Percentiles rank a stretch among this genome's conserved stretches.
phyloP scores from a whole-genome alignment of 1,284 basidiomycete genomes.

The Cystobasidium slooffiae region DNA sequence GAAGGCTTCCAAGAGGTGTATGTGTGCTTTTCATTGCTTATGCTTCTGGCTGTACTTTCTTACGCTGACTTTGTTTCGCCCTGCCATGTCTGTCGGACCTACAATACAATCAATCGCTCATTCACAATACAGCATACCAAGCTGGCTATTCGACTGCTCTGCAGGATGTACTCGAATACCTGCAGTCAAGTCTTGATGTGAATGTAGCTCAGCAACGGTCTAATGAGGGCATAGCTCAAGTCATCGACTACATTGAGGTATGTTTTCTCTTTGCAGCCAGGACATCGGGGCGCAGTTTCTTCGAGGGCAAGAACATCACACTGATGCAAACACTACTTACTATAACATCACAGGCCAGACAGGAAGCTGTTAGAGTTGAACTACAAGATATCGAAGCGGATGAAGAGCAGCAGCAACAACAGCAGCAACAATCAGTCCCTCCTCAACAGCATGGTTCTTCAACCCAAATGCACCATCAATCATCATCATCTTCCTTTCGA shows the following conservation, averaged over 20 bases:
- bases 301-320: background rate
- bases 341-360: slow-evolving; percentile 26
- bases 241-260: slow-evolving; percentile 45
- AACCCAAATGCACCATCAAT: background rate
- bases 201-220: slow-evolving; percentile 24
- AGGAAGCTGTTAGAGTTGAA: slow-evolving; percentile 32
- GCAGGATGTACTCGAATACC: slow-evolving; percentile 41
- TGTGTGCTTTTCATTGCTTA: background rate
- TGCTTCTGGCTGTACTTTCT: background rate
- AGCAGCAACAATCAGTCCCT: slow-evolving; percentile 2
- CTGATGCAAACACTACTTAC: background rate
- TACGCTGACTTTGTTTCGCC: background rate
- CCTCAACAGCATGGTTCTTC: background rate
- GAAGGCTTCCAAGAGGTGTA: slow-evolving; percentile 36
- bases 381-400: slow-evolving; percentile 34
- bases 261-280: background rate
- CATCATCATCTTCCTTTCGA: slow-evolving; percentile 23
- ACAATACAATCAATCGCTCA: background rate
- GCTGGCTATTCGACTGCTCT: slow-evolving; percentile 41
- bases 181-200: slow-evolving; percentile 42
- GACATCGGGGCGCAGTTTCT: background rate
- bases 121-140: slow-evolving; percentile 31
- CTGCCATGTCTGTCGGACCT: background rate
- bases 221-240: slow-evolving; percentile 35
- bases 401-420: slow-evolving; percentile 24